Evolutionary conservation across 495 filamentous ascomycete species (phyloP).

Genomic region (Hypomontagnella submonticulosa): DNA sequence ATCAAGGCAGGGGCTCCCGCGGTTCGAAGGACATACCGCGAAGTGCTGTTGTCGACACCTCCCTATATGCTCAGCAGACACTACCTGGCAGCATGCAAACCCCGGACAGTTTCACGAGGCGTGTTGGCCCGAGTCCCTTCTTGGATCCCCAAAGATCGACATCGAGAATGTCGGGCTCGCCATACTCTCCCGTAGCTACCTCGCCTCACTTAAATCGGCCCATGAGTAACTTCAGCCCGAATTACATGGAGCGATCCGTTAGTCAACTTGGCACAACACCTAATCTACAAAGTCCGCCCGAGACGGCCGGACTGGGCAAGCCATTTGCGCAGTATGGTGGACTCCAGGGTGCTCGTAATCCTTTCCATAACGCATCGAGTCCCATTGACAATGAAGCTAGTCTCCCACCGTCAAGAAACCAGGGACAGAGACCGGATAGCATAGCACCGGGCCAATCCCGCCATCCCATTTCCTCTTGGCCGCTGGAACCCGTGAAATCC

Average conservation of each 20-base stretch:
- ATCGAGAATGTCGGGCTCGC: conserved; percentile 11
- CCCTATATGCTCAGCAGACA: conserved; percentile 45
- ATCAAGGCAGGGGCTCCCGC: conserved; percentile 17
- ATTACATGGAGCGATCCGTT: conserved; percentile 35
- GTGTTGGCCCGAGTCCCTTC: conserved; percentile 8
- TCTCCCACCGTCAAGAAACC: conserved; percentile 16
- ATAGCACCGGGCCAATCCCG: conserved; percentile 23
- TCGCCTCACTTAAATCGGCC: conserved; percentile 20
- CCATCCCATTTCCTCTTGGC: conserved; percentile 26
- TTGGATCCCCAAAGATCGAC: conserved; percentile 19
- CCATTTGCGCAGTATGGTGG: neutral
- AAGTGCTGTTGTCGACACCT: conserved; percentile 41
- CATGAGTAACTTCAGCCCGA: conserved; percentile 7
- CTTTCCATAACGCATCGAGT: conserved; percentile 15
- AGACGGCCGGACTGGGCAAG: conserved; percentile 20
- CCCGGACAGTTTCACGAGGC: conserved; percentile 3
- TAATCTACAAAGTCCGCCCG: conserved; percentile 26
- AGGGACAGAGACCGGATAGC: neutral
- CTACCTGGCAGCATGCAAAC: conserved; percentile 19
- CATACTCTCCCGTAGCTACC: conserved; percentile 4
- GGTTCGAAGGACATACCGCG: conserved; percentile 41
- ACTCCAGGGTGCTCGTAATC: conserved; percentile 5
- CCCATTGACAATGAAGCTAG: conserved; percentile 20
- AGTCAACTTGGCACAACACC: conserved; percentile 14
- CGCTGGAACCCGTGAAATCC: conserved; percentile 12